Evolutionary conservation across 257 asterid species (phyloP), one percentile per base, ranked within the genome.

Genomic region (Mitragyna speciosa): DNA sequence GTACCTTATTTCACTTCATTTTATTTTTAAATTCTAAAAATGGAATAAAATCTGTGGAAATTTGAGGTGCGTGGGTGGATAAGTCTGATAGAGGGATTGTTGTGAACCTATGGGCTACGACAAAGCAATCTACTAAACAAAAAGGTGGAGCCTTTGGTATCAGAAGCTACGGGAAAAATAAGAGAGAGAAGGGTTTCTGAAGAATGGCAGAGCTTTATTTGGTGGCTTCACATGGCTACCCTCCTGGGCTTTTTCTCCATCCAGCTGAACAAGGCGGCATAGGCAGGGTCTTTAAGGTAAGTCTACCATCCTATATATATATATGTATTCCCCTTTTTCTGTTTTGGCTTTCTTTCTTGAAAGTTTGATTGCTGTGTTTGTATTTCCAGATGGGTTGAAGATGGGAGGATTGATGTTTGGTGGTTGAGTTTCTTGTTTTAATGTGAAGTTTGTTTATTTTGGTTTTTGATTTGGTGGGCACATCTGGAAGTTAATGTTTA

Each of bases 211-310:
- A 93, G 87, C 85, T 86, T 26, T 89, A 88, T 80, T 82, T 90
- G 88, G 86, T 92, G 94, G 93, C 98, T 85, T 92, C 95, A 63
- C 89, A 85, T 83, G 92, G 90, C 68, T 85, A 73, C 85, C 92
- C 88, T 64, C 85, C 89, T 70, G 88, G 89, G 33, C 75, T 84
- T 61, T 72, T 82, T 76, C 77, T 85, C 75, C 83, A 88, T 66
- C 83, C 87, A 1, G 20, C 58, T 11, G 97, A 89, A 54, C 91
- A 77, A 80, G 72, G 47, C 75, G 75, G 52, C 65, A 80, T 82
- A 0, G 71, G 41, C 79, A 89, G 80, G 88, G 71, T 73, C 19
- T 71, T 79, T 19, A 89, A 91, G 93, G 97, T 89, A 68, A 78
- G 61, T 6, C 58, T 36, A 54, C 11, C 17, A 33, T 2, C 15